Evolutionary conservation across 345 rosid genomes (phyloP).

Genomic region (Viola odorata): DNA sequence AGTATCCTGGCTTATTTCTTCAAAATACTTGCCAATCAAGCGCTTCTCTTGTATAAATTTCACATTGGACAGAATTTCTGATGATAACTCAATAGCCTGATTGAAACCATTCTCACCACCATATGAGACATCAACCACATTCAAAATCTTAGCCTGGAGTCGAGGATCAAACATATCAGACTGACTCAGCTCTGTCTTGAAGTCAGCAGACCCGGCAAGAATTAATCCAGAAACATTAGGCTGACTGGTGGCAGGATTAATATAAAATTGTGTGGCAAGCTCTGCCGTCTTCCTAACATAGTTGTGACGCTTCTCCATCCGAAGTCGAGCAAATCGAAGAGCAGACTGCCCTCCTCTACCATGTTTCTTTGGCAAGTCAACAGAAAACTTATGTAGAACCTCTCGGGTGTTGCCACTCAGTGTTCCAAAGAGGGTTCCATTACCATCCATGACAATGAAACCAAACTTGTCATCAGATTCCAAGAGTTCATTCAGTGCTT

Average conservation of each 20-base stretch:
- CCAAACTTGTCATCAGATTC: slow-evolving; percentile 95
- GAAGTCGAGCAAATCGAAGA: slow-evolving; percentile 89
- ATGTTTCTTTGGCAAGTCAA: slow-evolving; percentile 89
- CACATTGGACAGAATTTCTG: slow-evolving; percentile 81
- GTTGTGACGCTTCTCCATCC: slow-evolving; percentile 93
- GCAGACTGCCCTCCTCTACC: slow-evolving; percentile 98
- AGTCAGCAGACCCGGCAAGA: slow-evolving; percentile 94
- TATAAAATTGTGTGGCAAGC: slow-evolving; percentile 85
- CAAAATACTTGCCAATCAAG: slow-evolving; percentile 84
- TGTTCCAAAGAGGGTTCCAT: slow-evolving; percentile 86
- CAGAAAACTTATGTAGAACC: slow-evolving; percentile 84
- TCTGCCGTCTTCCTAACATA: slow-evolving; percentile 94
- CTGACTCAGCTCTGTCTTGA: slow-evolving; percentile 89
- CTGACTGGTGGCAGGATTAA: slow-evolving; percentile 88
- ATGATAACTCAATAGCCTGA: slow-evolving; percentile 85
- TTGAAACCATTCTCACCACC: slow-evolving; percentile 93
- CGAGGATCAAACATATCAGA: slow-evolving; percentile 97
- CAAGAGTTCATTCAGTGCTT: slow-evolving; percentile 73
- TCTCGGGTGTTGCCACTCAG: slow-evolving; percentile 89
- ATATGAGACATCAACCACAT: slow-evolving; percentile 87
- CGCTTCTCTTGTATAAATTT: slow-evolving; percentile 94
- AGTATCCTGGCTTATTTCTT: slow-evolving; percentile 92
- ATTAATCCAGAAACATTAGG: slow-evolving; percentile 88
- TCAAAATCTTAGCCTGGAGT: slow-evolving; percentile 84
- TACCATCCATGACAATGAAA: slow-evolving; percentile 89